A percentile compares a stretch with the other conserved stretches of the same genome.
Conservation (phyloP, 495 filamentous ascomycete genomes). For the Cudoniella acicularis region DNA sequence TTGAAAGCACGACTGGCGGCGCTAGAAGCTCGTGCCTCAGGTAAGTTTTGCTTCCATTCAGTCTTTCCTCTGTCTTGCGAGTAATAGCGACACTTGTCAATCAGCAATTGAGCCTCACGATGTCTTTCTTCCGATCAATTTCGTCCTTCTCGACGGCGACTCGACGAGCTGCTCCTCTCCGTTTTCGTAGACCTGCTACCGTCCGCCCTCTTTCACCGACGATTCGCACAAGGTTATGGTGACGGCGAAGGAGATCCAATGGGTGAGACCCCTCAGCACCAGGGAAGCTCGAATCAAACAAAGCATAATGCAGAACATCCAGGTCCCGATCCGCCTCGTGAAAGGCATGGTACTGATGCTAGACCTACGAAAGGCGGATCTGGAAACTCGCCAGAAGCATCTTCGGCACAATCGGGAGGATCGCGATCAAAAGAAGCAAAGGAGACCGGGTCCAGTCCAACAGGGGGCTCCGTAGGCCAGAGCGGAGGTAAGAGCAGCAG, state of each 20-base stretch:
- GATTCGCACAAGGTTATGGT: constrained; percentile 28
- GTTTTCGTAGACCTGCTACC: background rate
- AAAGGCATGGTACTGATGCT: constrained; percentile 26
- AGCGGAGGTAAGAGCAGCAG: constrained; percentile 35
- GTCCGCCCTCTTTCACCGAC: background rate
- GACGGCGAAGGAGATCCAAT: constrained; percentile 33
- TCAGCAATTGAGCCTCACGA: no score
- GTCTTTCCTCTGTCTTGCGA: no score
- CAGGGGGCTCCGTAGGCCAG: constrained; percentile 22
- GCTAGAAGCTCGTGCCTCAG: no score
- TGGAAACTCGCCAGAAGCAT: constrained; percentile 33
- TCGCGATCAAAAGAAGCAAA: constrained; percentile 43
- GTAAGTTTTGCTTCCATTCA: no score
- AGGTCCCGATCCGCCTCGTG: constrained; percentile 29
- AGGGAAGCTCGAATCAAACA: constrained; percentile 21
- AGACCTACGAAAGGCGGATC: constrained; percentile 25
- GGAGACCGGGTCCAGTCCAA: constrained; percentile 27
- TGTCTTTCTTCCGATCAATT: no score
- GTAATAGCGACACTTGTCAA: no score
- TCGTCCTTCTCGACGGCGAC: no score
- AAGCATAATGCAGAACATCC: constrained; percentile 33
- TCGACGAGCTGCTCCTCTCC: background rate
- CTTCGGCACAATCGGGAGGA: constrained; percentile 40
- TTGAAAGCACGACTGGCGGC: no score
- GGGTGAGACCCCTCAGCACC: constrained; percentile 29